Evolutionary conservation across 228 moss, liverwort and hornwort genomes (phyloP).

Genomic region (Sphagnum magellanicum): DNA sequence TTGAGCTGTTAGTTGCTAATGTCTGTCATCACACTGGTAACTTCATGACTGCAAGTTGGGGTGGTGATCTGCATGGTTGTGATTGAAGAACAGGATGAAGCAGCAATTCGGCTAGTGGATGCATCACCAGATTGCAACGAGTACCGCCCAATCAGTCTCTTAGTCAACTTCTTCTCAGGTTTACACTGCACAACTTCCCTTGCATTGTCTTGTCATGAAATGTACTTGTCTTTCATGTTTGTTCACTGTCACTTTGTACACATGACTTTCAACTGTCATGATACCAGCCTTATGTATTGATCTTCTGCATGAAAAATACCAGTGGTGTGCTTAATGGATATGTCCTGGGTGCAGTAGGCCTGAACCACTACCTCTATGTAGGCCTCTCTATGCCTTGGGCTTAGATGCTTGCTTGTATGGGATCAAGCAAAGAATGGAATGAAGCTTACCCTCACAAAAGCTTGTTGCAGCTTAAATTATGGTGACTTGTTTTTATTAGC

Average conservation of each 20-base stretch:
- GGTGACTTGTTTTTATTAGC: too few relatives aligned
- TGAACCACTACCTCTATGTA: too few relatives aligned
- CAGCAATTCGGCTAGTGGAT: slow-evolving; percentile 73
- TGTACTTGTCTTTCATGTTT: neutral
- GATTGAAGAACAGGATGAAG: slow-evolving; percentile 66
- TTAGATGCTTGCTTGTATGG: too few relatives aligned
- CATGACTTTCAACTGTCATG: slow-evolving; percentile 12
- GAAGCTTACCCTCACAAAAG: too few relatives aligned
- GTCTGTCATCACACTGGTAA: neutral
- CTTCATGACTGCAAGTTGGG: neutral
- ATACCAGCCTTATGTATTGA: slow-evolving; percentile 13
- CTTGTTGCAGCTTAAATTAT: too few relatives aligned
- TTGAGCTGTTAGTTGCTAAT: neutral
- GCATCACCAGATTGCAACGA: slow-evolving; percentile 65
- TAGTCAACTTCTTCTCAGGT: slow-evolving; percentile 91
- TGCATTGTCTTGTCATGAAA: too few relatives aligned
- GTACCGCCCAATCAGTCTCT: slow-evolving; percentile 80
- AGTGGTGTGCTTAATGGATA: too few relatives aligned
- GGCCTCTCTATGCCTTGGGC: too few relatives aligned
- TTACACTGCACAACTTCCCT: neutral
- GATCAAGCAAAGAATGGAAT: too few relatives aligned
- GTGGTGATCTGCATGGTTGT: neutral
- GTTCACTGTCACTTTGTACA: neutral
- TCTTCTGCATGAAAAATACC: too few relatives aligned
- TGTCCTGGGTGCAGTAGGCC: too few relatives aligned